These are phyloP conservation scores for Ramalina peruviana DNA, from an alignment of 495 filamentous ascomycete species.

Conservation along the genomic window DNA sequence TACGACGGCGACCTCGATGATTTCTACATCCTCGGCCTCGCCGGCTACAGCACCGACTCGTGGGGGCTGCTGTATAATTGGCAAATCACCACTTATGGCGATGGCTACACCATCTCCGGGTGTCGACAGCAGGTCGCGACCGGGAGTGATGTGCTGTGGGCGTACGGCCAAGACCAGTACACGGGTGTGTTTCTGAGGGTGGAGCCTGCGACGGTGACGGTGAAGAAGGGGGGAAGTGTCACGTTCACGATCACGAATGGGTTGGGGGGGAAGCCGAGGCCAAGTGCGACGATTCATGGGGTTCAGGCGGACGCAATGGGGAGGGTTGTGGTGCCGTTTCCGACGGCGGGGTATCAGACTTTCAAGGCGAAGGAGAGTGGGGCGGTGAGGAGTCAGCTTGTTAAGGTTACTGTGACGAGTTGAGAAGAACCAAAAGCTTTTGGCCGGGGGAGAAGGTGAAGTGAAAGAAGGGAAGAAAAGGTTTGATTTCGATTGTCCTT, in stretches of 20 bases:
- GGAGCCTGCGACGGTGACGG: background rate
- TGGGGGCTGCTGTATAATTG: conserved; percentile 8
- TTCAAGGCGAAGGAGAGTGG: conserved; percentile 4
- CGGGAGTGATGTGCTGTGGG: conserved; percentile 7
- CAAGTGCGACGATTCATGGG: conserved; percentile 2
- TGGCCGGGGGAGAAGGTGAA: too few species aligned
- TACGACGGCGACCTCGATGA: conserved; percentile 3
- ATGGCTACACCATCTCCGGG: background rate
- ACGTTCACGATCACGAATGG: conserved; percentile 3
- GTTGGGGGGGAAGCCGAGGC: background rate
- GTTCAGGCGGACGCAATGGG: conserved; percentile 2
- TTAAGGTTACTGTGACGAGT: conserved; percentile 1
- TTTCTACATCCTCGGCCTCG: conserved; percentile 1
- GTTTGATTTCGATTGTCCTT: too few species aligned
- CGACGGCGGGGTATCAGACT: background rate
- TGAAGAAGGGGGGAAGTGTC: background rate
- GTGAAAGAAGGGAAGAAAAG: too few species aligned
- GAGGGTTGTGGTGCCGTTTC: background rate
- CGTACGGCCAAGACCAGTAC: background rate
- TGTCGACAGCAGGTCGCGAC: conserved; percentile 3
- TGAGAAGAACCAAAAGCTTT: too few species aligned
- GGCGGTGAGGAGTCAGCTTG: background rate
- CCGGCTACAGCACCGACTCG: background rate
- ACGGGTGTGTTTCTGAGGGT: conserved; percentile 1
- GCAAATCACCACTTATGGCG: background rate